Evolutionary conservation across 495 filamentous ascomycete genomes (phyloP).

Genomic region (Cercophora scortea): DNA sequence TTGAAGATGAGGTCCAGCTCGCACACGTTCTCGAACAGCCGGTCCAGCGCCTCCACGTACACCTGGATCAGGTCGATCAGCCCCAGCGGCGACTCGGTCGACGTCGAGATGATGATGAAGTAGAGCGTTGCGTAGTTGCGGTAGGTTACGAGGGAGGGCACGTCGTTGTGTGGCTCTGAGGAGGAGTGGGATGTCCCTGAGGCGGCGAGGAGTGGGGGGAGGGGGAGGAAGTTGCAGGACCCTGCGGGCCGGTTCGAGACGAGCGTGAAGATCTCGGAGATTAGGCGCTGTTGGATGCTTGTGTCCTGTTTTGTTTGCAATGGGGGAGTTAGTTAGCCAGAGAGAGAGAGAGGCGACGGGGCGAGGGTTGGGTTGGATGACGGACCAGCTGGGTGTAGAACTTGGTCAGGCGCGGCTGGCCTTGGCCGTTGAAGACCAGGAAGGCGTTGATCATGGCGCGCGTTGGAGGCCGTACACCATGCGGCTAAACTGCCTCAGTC

Average conservation of each 20-base stretch:
- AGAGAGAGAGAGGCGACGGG: too few relatives aligned
- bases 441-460: constrained; percentile 93
- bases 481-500: too few relatives aligned
- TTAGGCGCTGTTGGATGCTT: constrained; percentile 88
- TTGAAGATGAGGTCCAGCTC: constrained; percentile 98
- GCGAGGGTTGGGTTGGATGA: constrained; percentile 2
- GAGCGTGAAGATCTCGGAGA: constrained; percentile 96
- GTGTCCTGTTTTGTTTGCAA: constrained; percentile 57
- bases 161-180: constrained; percentile 66
- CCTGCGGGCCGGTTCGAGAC: constrained; percentile 79
- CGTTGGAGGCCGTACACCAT: neutral
- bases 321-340: constrained; percentile 1
- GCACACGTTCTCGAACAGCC: constrained; percentile 96
- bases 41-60: constrained; percentile 90
- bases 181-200: constrained; percentile 49
- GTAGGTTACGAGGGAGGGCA: constrained; percentile 93
- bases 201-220: constrained; percentile 42
- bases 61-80: constrained; percentile 96
- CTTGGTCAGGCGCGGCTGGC: constrained; percentile 91
- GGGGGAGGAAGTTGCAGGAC: constrained; percentile 93
- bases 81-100: constrained; percentile 90
- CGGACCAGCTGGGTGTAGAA: constrained; percentile 96
- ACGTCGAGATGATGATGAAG: constrained; percentile 97
- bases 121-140: constrained; percentile 97
- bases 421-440: constrained; percentile 96